Conservation (phyloP, 176 grass and related monocot genomes). For the Carex kokanica region DNA sequence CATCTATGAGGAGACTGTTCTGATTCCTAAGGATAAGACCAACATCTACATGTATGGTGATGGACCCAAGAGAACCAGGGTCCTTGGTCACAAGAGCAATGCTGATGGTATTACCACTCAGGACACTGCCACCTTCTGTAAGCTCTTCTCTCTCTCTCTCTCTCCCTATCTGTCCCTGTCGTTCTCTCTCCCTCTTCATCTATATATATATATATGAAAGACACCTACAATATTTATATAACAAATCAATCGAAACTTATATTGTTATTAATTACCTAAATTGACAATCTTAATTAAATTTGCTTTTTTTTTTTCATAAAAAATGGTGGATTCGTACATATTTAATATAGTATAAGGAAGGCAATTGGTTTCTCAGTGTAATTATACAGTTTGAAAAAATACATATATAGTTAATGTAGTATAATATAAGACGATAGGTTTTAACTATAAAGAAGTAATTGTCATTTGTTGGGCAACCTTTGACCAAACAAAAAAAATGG, state of each 20-base stretch:
- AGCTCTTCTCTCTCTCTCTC: neutral
- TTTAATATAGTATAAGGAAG: neutral
- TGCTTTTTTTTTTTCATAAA: neutral
- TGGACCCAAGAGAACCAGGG: slow-evolving; percentile 41
- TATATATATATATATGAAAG: neutral
- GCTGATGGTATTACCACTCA: slow-evolving; percentile 45
- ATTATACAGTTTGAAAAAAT: neutral
- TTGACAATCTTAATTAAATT: neutral
- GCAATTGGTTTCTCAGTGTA: neutral
- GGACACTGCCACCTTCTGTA: slow-evolving; percentile 65
- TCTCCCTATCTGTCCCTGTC: neutral
- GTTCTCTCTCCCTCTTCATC: neutral
- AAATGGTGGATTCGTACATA: neutral
- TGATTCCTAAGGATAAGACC: slow-evolving; percentile 35
- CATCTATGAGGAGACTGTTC: slow-evolving; percentile 69
- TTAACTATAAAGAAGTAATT: too few species aligned
- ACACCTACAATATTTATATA: neutral
- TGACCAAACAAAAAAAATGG: too few species aligned
- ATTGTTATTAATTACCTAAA: neutral
- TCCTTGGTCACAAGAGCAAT: slow-evolving; percentile 57
- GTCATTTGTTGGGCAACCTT: too few species aligned
- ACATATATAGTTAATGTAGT: neutral
- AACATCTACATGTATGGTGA: slow-evolving; percentile 94
- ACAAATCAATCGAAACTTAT: neutral
- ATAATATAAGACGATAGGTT: too few species aligned